These are phyloP conservation scores for Penicillium mononematosum DNA, from an alignment of 495 filamentous ascomycete genomes.

Conservation along the genomic window DNA sequence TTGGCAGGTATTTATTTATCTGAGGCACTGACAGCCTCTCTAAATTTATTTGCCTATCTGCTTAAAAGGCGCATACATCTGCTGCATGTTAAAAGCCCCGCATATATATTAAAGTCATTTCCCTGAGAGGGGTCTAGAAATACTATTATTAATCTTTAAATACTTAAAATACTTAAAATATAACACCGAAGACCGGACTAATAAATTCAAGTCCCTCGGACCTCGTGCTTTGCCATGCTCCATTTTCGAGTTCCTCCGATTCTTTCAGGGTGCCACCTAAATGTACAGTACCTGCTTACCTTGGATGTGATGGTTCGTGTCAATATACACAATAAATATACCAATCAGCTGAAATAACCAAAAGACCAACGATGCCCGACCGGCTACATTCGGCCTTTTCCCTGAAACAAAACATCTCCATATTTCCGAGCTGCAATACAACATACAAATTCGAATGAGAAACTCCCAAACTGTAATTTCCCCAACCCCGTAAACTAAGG, in stretches of 20 bases:
- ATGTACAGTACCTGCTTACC: background rate
- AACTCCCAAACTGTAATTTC: background rate
- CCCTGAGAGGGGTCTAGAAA: background rate
- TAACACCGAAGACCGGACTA: background rate
- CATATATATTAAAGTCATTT: conserved; percentile 5
- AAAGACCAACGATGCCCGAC: conserved; percentile 4
- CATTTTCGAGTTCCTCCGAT: background rate
- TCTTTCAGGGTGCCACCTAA: background rate
- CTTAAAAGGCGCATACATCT: conserved; percentile 14
- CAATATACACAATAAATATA: background rate
- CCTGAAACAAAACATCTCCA: background rate
- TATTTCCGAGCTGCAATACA: background rate
- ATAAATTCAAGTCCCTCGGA: conserved; percentile 1
- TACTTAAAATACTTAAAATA: conserved; percentile 2
- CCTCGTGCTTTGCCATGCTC: conserved; percentile 4
- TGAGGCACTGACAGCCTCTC: background rate
- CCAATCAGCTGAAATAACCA: background rate
- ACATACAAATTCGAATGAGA: background rate
- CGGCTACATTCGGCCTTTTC: conserved; percentile 8
- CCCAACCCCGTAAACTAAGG: background rate
- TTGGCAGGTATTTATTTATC: conserved; percentile 1
- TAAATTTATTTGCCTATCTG: conserved; percentile 8
- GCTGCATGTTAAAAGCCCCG: conserved; percentile 1
- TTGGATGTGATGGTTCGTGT: background rate
- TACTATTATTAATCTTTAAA: background rate